Evolutionary conservation across 2,329 filamentous ascomycete genomes (phyloP).

Genomic region (Fusarium avenaceum): DNA sequence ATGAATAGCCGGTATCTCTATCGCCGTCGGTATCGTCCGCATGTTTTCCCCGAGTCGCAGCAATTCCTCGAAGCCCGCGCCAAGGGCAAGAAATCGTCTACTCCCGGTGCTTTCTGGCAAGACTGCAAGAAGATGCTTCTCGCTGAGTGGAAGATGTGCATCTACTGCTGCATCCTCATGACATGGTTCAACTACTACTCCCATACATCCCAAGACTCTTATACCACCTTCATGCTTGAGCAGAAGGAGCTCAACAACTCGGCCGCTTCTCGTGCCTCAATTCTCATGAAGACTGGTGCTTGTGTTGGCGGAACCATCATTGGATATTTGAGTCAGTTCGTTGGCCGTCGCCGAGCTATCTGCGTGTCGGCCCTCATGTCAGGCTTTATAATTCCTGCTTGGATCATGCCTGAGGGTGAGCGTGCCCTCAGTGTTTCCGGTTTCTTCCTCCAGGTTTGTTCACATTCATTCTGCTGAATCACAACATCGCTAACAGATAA

Average conservation of each 20-base stretch:
- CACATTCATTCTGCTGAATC: neutral
- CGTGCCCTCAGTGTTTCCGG: slow-evolving; percentile 71
- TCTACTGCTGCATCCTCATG: slow-evolving; percentile 85
- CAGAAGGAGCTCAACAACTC: slow-evolving; percentile 77
- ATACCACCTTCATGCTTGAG: slow-evolving; percentile 83
- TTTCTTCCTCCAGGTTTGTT: slow-evolving; percentile 58
- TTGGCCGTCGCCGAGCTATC: slow-evolving; percentile 79
- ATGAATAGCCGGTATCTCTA: slow-evolving; percentile 70
- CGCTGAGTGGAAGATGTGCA: slow-evolving; percentile 80
- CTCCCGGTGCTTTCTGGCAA: slow-evolving; percentile 71
- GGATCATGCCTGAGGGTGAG: slow-evolving; percentile 75
- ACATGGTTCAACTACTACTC: slow-evolving; percentile 82
- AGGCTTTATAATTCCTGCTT: slow-evolving; percentile 75
- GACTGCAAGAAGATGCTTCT: slow-evolving; percentile 77
- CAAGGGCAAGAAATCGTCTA: slow-evolving; percentile 64
- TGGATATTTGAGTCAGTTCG: slow-evolving; percentile 80
- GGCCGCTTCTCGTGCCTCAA: slow-evolving; percentile 78
- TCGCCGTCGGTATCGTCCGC: slow-evolving; percentile 76
- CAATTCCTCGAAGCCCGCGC: slow-evolving; percentile 80
- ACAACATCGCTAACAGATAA: slow-evolving; percentile 53
- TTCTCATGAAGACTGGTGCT: slow-evolving; percentile 83
- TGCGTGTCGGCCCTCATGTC: slow-evolving; percentile 71
- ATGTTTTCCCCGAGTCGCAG: slow-evolving; percentile 79
- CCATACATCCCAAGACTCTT: slow-evolving; percentile 84
- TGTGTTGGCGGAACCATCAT: slow-evolving; percentile 80